Conservation (phyloP, 2,329 filamentous ascomycete genomes). For the Claviceps sp. region DNA sequence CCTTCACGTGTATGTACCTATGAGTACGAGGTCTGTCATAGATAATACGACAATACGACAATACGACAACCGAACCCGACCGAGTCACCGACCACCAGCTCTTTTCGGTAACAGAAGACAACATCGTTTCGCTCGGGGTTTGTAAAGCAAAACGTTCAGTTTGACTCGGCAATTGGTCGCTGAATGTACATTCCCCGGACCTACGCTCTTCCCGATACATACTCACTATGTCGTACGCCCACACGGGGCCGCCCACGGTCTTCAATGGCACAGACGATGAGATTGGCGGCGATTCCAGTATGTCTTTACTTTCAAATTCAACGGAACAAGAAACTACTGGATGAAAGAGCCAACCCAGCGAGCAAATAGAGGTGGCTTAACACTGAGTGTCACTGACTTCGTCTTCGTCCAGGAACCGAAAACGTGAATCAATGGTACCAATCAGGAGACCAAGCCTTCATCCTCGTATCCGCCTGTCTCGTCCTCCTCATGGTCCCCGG, state of each 20-base stretch:
- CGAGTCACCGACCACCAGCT: not conserved
- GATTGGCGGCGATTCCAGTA: constrained; percentile 68
- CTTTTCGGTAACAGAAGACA: not conserved
- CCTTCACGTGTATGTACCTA: not conserved
- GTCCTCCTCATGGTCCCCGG: constrained; percentile 94
- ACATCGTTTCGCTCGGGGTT: not conserved
- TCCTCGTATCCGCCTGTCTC: constrained; percentile 80
- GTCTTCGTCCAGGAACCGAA: constrained; percentile 46
- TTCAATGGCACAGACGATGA: constrained; percentile 53
- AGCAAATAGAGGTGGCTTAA: not conserved
- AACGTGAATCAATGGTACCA: constrained; percentile 96
- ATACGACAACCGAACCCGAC: not conserved
- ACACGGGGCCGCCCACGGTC: constrained; percentile 40
- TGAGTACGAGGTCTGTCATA: not conserved
- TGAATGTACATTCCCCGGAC: not conserved
- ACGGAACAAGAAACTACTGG: not conserved
- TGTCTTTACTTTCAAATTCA: constrained; percentile 17
- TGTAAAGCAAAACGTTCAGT: not conserved
- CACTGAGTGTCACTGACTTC: constrained; percentile 1
- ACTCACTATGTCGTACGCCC: constrained; percentile 42
- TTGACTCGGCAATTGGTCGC: not conserved
- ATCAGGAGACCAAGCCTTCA: constrained; percentile 85
- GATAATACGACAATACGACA: too few species aligned
- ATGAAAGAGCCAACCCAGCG: not conserved
- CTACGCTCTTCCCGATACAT: not conserved